Conservation (phyloP, 257 asterid species). For the Nicotiana sylvestris region DNA sequence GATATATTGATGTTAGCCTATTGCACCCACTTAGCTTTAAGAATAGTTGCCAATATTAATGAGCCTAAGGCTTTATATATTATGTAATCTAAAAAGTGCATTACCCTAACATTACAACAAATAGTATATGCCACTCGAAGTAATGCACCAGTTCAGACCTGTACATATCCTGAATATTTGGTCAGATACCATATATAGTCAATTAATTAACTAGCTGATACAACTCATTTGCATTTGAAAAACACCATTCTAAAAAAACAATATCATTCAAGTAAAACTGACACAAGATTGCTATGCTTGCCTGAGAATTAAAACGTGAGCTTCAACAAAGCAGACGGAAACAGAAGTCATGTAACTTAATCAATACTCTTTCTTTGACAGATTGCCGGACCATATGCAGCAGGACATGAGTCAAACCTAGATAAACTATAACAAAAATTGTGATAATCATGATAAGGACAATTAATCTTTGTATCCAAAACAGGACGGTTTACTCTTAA, state of each 20-base stretch:
- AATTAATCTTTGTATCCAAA: neutral
- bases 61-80: neutral
- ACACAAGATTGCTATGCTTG: neutral
- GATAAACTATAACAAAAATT: neutral
- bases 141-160: neutral
- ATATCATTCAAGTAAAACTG: neutral
- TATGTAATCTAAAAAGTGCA: neutral
- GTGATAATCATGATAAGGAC: neutral
- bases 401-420: neutral
- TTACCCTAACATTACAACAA: neutral
- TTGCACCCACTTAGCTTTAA: neutral
- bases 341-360: neutral
- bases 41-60: neutral
- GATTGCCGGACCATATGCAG: neutral
- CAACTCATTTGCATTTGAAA: neutral
- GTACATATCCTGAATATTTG: neutral
- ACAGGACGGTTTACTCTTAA: neutral
- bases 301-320: neutral
- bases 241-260: neutral
- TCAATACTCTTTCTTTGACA: neutral
- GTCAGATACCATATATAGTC: neutral
- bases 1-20: neutral
- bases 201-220: neutral
- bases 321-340: neutral
- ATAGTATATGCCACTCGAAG: neutral